Percentiles rank a stretch among this genome's conserved stretches.
phyloP scores from a whole-genome alignment of 2,329 filamentous ascomycete species.

The Tolypocladium ophioglossoides region DNA sequence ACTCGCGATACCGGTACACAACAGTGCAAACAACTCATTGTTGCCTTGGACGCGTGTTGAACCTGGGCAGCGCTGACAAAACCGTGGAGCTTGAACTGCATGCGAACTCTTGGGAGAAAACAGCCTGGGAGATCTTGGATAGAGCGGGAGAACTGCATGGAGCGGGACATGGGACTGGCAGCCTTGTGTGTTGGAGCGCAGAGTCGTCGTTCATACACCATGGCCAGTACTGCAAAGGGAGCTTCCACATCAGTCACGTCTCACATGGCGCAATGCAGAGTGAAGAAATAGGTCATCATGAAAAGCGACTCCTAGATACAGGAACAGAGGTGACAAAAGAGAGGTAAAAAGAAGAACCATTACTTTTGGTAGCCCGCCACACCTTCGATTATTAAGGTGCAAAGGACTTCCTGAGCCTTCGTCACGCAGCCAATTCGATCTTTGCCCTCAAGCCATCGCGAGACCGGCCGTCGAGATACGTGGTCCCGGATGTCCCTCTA shows the following conservation, averaged over 20 bases:
- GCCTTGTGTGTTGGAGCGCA: too few species aligned
- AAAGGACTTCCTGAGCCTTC: conserved; percentile 27
- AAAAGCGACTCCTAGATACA: conserved; percentile 26
- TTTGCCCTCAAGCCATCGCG: conserved; percentile 18
- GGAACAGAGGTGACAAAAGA: conserved; percentile 19
- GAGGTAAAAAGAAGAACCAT: conserved; percentile 24
- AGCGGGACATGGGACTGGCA: background rate
- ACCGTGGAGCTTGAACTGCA: background rate
- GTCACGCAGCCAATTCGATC: conserved; percentile 23
- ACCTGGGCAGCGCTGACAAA: background rate
- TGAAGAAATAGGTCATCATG: conserved; percentile 18
- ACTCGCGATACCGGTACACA: background rate
- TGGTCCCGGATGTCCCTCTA: conserved; percentile 21
- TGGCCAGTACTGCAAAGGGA: too few species aligned
- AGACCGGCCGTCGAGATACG: conserved; percentile 13
- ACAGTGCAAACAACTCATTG: background rate
- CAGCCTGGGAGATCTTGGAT: background rate
- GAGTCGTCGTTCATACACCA: too few species aligned
- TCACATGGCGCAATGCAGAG: background rate
- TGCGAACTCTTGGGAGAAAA: too few species aligned
- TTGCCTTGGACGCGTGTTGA: background rate
- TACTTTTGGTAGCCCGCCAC: conserved; percentile 31
- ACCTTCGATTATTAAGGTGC: conserved; percentile 26
- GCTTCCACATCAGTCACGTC: background rate
- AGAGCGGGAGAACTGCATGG: too few species aligned